Evolutionary conservation across 2,329 filamentous ascomycete genomes (phyloP).

Genomic region (Periconia sp.): DNA sequence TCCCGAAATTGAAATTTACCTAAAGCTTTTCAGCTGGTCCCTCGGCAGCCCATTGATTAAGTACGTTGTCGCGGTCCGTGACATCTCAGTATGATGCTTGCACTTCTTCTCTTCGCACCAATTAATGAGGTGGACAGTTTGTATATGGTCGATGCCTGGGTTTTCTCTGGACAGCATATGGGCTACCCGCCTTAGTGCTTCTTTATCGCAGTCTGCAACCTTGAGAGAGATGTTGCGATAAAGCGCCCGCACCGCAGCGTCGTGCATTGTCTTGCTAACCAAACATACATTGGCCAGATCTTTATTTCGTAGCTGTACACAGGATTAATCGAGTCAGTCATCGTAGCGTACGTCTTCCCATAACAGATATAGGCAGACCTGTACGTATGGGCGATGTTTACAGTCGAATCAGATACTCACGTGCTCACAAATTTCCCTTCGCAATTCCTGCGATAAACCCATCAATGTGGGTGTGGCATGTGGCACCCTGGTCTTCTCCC

Average conservation of each 20-base stretch:
- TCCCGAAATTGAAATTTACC: not conserved
- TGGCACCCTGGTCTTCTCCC: not conserved
- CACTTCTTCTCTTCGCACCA: not conserved
- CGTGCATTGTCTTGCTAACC: not conserved
- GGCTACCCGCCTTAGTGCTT: not conserved
- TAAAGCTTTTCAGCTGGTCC: not conserved
- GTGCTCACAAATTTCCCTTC: not conserved
- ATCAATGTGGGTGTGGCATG: not conserved
- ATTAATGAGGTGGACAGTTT: not conserved
- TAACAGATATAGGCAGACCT: too few species aligned
- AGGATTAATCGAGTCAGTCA: not conserved
- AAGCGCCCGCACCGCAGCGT: not conserved
- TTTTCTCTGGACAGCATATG: not conserved
- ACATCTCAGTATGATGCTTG: not conserved
- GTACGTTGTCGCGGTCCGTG: not conserved
- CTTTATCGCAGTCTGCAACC: not conserved
- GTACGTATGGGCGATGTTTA: not conserved
- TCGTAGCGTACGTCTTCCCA: not conserved
- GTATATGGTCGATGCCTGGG: not conserved
- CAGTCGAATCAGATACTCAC: not conserved
- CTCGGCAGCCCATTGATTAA: not conserved
- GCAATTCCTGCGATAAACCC: not conserved
- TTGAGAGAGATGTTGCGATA: not conserved
- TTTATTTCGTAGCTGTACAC: not conserved
- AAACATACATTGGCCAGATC: not conserved